These are phyloP conservation scores for Phytophthora colocasiae DNA, from an alignment of 352 stramenopile species.

Conservation along the genomic window DNA sequence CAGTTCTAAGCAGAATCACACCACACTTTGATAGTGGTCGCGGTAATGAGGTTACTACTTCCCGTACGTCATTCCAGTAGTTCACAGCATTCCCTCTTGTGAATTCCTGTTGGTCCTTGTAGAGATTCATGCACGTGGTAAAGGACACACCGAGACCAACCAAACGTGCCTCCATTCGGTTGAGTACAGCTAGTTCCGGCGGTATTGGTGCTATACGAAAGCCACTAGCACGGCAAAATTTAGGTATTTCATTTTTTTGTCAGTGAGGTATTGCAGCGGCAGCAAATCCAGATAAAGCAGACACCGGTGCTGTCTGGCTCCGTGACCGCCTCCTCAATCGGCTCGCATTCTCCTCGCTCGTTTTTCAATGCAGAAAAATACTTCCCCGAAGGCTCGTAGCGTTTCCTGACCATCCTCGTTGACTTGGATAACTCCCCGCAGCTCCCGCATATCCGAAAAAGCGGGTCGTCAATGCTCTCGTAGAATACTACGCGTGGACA, in stretches of 20 bases:
- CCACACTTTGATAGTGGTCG: neutral
- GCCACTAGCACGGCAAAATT: neutral
- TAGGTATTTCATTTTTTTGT: neutral
- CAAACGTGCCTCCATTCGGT: neutral
- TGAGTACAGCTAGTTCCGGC: neutral
- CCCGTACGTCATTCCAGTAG: neutral
- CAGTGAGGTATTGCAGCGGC: neutral
- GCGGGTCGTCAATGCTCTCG: neutral
- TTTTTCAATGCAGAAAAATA: neutral
- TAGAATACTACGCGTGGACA: neutral
- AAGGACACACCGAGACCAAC: conserved; percentile 1
- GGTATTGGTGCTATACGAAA: neutral
- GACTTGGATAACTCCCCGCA: neutral
- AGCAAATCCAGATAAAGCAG: neutral
- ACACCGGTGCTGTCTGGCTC: neutral
- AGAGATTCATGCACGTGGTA: conserved; percentile 7
- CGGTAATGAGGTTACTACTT: neutral
- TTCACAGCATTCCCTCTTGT: conserved; percentile 9
- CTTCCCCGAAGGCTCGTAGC: neutral
- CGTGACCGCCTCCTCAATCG: neutral
- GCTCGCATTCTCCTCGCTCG: neutral
- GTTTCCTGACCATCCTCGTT: neutral
- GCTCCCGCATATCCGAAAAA: neutral
- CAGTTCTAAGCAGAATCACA: neutral
- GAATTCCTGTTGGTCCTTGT: neutral